Conservation (phyloP, 2,329 filamentous ascomycete genomes). For the Stromatinia cepivora region DNA sequence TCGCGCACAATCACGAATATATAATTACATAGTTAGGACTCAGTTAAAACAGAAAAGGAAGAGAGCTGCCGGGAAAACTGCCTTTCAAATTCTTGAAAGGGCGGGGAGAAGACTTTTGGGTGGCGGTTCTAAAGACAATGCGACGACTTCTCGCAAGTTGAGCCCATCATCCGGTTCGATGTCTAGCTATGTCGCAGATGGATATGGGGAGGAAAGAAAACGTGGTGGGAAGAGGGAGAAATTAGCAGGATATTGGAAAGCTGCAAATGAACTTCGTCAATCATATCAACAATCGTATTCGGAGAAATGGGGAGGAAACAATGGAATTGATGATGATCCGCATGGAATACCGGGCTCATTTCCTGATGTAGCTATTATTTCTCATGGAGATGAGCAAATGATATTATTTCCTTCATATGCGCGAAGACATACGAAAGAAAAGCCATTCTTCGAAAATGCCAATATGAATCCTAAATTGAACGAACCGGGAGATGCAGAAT, state of each 20-base stretch:
- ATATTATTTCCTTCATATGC: slow-evolving; percentile 94
- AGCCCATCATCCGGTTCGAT: slow-evolving; percentile 41
- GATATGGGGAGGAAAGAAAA: slow-evolving; percentile 47
- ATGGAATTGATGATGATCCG: slow-evolving; percentile 46
- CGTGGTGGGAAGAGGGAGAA: slow-evolving; percentile 74
- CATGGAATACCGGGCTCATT: slow-evolving; percentile 71
- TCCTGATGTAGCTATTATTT: slow-evolving; percentile 78
- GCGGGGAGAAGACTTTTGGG: slow-evolving; percentile 41
- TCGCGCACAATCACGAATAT: slow-evolving; percentile 73
- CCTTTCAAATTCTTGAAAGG: slow-evolving; percentile 36
- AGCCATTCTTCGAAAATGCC: slow-evolving; percentile 42
- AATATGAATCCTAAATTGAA: slow-evolving; percentile 43
- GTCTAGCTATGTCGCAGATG: slow-evolving; percentile 37
- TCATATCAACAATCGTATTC: slow-evolving; percentile 58
- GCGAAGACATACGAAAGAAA: slow-evolving; percentile 48
- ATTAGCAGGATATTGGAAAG: slow-evolving; percentile 70
- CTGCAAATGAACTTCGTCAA: slow-evolving; percentile 70
- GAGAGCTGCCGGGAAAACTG: slow-evolving; percentile 40
- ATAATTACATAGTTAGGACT: slow-evolving; percentile 67
- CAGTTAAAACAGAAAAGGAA: slow-evolving; percentile 57
- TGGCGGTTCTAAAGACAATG: slow-evolving; percentile 42
- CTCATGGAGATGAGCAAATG: slow-evolving; percentile 85
- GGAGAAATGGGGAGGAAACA: slow-evolving; percentile 49
- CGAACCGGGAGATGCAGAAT: slow-evolving; percentile 63
- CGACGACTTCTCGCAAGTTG: slow-evolving; percentile 33